Base-by-base conservation (phyloP, 2,329 filamentous ascomycete genomes). In the Fusarium sp. region DNA sequence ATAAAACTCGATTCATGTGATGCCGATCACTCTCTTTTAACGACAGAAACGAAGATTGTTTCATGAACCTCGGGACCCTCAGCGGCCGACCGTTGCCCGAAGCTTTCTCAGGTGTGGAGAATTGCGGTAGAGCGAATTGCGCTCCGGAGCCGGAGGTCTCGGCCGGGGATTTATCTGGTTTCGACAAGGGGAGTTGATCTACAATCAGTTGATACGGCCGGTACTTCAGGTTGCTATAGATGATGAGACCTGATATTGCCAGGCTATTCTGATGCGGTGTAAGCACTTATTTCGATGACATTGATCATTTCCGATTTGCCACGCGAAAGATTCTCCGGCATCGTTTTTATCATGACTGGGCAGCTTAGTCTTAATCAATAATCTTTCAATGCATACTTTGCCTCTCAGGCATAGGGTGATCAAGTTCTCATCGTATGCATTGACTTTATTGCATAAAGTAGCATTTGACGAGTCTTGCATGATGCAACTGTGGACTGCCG, bases 11-110 rank as follows among this genome's bases (percentile, higher is more conserved):
- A 38, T 39, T 7, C 52, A 49, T 49, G 43, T 32, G 32, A 47
- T 40, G 44, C 14, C 23, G 38, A 30, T 20, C 23, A n/a, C 34
- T 53, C 26, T 23, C 26, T 26, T 17, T 28, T 7, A 24, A n/a
- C 15, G 26, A 28, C 24, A 39, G 14, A 23, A 28, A 11, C 8
- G 10, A 34, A 24, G 14, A 15, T 39, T 48, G 43, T 48, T 54
- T 47, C 24, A 46, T 49, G 11, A 24, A 17, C 40, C 43, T 40
- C 43, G 51, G 51, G 24, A 20, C 44, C 43, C 34, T n/a, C 26
- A 23, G 39, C 49, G 39, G 49, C 49, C 39, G 44, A 49, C 51
- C 43, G 51, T 54, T 54, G 51, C 38, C 43, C 34, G 24, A 54
- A 55, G 23, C 23, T 50, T 49, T 6, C n/a, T 39, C 24, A 11